Base-by-base conservation (phyloP, 1,139 yeast species). In the Sugiyamaella sp. region DNA sequence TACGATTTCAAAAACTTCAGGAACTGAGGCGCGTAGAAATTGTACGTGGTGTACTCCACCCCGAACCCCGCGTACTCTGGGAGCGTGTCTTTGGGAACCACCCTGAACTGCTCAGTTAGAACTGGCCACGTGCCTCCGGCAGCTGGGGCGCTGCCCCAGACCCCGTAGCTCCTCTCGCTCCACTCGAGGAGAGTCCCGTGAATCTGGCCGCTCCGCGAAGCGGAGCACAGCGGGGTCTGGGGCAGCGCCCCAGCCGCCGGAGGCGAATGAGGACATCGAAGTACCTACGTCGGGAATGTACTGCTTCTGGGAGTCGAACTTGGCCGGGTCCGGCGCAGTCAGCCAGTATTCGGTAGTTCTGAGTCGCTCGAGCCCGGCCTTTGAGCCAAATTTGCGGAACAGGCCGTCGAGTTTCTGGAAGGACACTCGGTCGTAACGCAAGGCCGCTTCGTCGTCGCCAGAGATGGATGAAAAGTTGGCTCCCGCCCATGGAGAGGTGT, bases 401-500 rank as follows among this genome's bases (percentile, higher is more conserved):
- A 85, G 60, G 42, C 66, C 63, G 2, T 60, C 66, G 42, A 85
- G 69, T 61, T 80, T 75, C 27, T 72, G 65, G 66, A 82, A 85
- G 1, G 89, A 82, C 62, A 70, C 72, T 61, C 76, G 77, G 63
- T 85, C 90, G 60, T 73, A 81, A 10, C 66, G 67, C 51, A 84
- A 63, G 0, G 84, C 78, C 6, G 72, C 76, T 1, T 75, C 73
- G 60, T 81, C 85, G 57, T 77, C 76, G 1, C 83, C 86, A 0
- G 87, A 78, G 53, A 85, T 83, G 63, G 85, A 80, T 2, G 87
- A 81, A 64, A 84, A 83, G 67, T 82, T 81, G 10, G 69, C 74
- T 1, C 74, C 74, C 0, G 91, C 91, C 78, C 85, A 85, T 1
- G 95, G 95, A 0, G 90, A 84, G 1, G 95, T 84, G 66, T 83